Conservation (phyloP, 805 yeast genomes). For the Ogataea dorogensis region DNA sequence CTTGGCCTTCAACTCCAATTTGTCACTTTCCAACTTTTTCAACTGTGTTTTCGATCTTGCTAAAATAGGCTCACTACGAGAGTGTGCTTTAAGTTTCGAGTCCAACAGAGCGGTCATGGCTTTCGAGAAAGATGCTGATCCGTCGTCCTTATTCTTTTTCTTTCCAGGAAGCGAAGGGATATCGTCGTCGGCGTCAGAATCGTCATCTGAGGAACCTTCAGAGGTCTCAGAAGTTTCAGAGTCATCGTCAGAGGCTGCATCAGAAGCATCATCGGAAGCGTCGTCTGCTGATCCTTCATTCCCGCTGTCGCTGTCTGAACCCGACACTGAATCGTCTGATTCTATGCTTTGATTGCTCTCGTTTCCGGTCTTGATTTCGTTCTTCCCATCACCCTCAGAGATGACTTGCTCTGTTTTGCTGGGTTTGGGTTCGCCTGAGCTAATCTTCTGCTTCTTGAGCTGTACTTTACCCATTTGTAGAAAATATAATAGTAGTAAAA, state of each 20-base stretch:
- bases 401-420: not conserved
- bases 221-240: conserved; percentile 20
- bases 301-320: conserved; percentile 44
- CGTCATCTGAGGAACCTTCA: conserved; percentile 2
- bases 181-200: conserved; percentile 26
- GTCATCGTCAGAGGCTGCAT: conserved; percentile 12
- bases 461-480: not conserved
- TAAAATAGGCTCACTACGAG: conserved; percentile 84
- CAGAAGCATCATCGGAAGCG: conserved; percentile 17
- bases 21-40: conserved; percentile 74
- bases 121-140: conserved; percentile 71
- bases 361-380: conserved; percentile 1
- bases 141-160: conserved; percentile 63
- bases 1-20: conserved; percentile 81
- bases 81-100: conserved; percentile 85
- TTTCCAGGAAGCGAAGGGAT: conserved; percentile 39
- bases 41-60: conserved; percentile 72
- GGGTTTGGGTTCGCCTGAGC: conserved; percentile 69
- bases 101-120: conserved; percentile 84
- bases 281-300: conserved; percentile 12
- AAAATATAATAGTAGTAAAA: not conserved
- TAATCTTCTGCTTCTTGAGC: conserved; percentile 41
- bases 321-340: conserved; percentile 59
- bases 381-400: not conserved
- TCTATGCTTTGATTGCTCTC: not conserved